These are phyloP conservation scores for Phytophthora colocasiae DNA, from an alignment of 352 stramenopile genomes.

Conservation along the genomic window DNA sequence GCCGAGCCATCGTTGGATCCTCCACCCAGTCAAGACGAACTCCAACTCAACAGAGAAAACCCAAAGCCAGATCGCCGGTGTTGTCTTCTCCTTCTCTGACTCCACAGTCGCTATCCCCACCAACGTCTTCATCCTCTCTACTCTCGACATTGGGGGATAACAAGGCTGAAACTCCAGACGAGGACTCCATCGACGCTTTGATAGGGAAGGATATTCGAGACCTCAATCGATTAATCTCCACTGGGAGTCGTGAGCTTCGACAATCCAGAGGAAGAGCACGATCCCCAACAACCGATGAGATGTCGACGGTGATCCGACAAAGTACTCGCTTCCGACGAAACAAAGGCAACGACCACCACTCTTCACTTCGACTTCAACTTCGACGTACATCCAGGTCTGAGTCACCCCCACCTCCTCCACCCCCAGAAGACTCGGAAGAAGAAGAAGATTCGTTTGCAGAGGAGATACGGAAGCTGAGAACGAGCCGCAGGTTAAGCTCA, in stretches of 20 bases:
- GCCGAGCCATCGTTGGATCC: slow-evolving; percentile 2
- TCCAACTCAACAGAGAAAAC: slow-evolving; percentile 5
- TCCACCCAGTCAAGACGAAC: slow-evolving; percentile 6
- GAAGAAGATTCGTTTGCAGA: slow-evolving; percentile 59
- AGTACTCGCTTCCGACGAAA: slow-evolving; percentile 44
- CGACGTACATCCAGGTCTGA: slow-evolving; percentile 8
- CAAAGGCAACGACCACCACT: neutral
- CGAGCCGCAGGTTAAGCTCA: slow-evolving; percentile 17
- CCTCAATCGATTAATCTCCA: slow-evolving; percentile 49
- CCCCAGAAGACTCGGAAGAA: slow-evolving; percentile 24
- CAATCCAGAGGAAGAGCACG: slow-evolving; percentile 1
- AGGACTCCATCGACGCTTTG: slow-evolving; percentile 57
- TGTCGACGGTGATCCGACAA: slow-evolving; percentile 36
- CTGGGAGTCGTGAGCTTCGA: slow-evolving; percentile 19
- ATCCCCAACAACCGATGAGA: slow-evolving; percentile 42
- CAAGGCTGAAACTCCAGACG: slow-evolving; percentile 8
- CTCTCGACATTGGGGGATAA: slow-evolving; percentile 38
- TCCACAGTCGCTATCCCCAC: slow-evolving; percentile 34
- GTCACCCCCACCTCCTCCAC: slow-evolving; percentile 26
- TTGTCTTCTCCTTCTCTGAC: slow-evolving; percentile 21
- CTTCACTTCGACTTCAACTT: slow-evolving; percentile 18
- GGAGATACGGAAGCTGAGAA: slow-evolving; percentile 45
- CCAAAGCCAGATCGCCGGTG: slow-evolving; percentile 6
- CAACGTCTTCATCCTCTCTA: slow-evolving; percentile 26
- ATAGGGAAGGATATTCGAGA: slow-evolving; percentile 56